Evolutionary conservation across 352 stramenopile genomes (phyloP), one percentile per base, ranked within the genome.

Genomic region (Pythium phragmitis): DNA sequence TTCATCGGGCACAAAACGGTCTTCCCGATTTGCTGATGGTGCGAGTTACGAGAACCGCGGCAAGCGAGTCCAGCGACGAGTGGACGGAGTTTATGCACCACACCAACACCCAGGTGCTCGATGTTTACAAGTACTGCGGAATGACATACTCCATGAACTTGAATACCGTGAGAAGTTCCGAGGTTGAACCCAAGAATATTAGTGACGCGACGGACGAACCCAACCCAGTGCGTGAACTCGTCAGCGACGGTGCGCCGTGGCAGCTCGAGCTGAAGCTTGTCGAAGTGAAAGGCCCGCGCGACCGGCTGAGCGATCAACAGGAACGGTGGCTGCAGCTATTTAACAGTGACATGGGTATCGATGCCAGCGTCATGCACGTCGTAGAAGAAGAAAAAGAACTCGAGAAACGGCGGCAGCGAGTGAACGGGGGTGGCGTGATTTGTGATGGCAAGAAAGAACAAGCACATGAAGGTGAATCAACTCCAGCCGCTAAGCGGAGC

Each of bases 221-320:
- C 5, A 47, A 1, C 2, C 23, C 16, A 8, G 42, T 66, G 5
- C 7, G 39, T 9, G 50, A 66, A 5, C 43, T 66, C 3, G 28
- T 46, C 2, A 45, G 11, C 14, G 53, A 57, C 30, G 23, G 13
- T 4, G 13, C 17, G 17, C 2, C 14, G 13, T 47, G 69, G 65
- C 2, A 47, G 57, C 5, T 51, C 17, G 23, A 67, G 59, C 47
- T 92, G 19, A 90, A 89, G 62, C 57, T 94, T 4, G 84, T 96
- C 16, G 88, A 96, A 72, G 88, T 96, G 13, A 96, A 96, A 62
- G 87, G 87, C 0, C 86, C 88, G 28, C 78, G 87, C 16, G 88
- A 96, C 55, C 80, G 79, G 42, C 72, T 96, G 1, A 94, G 82
- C 42, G 82, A 92, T 60, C 90, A 93, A 46, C 88, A 96, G 52